Evolutionary conservation across 2,329 filamentous ascomycete species (phyloP), one percentile per base, ranked within the genome.

Genomic region (Xylogone sp.): DNA sequence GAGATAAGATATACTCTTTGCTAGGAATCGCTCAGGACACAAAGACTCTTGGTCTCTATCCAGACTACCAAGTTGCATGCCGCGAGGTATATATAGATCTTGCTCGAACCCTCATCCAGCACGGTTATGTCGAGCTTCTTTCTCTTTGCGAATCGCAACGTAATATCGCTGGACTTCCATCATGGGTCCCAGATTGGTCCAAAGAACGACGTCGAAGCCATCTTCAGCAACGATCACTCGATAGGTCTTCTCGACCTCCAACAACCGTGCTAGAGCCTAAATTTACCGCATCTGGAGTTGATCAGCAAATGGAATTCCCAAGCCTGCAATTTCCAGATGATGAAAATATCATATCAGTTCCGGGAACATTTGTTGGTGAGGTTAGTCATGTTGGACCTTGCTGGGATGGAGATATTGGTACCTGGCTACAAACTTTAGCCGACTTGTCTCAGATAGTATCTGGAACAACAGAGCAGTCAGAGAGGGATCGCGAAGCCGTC

Each of bases 181-280:
- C 57, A 2, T 59, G 57, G 55, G 55, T 53, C 3, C 57, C 48
- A 20, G 49, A 57, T 39, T n/a, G n/a, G n/a, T n/a, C n/a, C n/a
- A n/a, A n/a, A n/a, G n/a, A n/a, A n/a, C n/a, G n/a, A n/a, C 53
- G 48, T 52, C 50, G 48, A 21, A 31, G 29, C 9, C 31, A 34
- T 31, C 21, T 55, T 7, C 52, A 57, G 21, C 45, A 57, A 22
- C 34, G 53, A 42, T 49, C 52, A n/a, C 44, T 55, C 18, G 42
- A 51, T 5, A 39, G 47, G 24, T 21, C n/a, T 16, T 24, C 46
- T 9, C 20, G 20, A 19, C 19, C 53, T 42, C n/a, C 21, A 13
- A 22, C 21, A 27, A 50, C 43, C 22, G n/a, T 22, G 3, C 22
- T 54, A 20, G 43, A 55, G 42, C 55, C 52, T 8, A 53, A 42